Evolutionary conservation across 352 stramenopile genomes (phyloP).

Genomic region (Pythium rhizo-oryzae): DNA sequence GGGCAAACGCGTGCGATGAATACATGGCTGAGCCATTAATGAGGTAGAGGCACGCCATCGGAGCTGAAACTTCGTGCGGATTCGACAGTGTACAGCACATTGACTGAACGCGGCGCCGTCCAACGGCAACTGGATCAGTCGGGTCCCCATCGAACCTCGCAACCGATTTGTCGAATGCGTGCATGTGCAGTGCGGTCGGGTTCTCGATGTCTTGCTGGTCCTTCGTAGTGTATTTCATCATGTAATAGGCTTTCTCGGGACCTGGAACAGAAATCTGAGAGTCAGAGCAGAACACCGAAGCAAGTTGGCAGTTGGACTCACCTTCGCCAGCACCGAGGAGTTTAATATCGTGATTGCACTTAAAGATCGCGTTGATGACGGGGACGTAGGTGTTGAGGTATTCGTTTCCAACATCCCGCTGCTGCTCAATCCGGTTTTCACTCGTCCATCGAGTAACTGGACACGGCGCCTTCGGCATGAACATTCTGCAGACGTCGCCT

Average conservation of each 20-base stretch:
- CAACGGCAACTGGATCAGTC: background rate
- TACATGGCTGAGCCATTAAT: background rate
- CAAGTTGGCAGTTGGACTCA: too few relatives aligned
- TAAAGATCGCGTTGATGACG: slow-evolving; percentile 4
- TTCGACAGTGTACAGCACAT: slow-evolving; percentile 16
- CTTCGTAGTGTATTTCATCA: slow-evolving; percentile 25
- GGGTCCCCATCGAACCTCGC: background rate
- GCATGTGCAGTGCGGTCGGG: background rate
- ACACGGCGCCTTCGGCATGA: slow-evolving; percentile 14
- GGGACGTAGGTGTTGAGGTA: slow-evolving; percentile 14
- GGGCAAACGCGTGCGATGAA: slow-evolving; percentile 11
- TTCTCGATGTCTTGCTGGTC: slow-evolving; percentile 6
- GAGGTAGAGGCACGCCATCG: slow-evolving; percentile 5
- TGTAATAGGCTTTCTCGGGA: slow-evolving; percentile 19
- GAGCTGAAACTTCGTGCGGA: slow-evolving; percentile 11
- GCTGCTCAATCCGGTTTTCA: background rate
- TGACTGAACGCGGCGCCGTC: background rate
- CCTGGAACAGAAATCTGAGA: slow-evolving; percentile 5
- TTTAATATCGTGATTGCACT: slow-evolving; percentile 20
- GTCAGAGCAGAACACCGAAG: too few relatives aligned
- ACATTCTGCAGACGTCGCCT: slow-evolving; percentile 17
- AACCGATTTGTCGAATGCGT: slow-evolving; percentile 16
- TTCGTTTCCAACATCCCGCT: slow-evolving; percentile 6
- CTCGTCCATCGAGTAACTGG: background rate
- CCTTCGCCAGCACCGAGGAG: slow-evolving; percentile 13